Base-by-base conservation (phyloP, 2,329 filamentous ascomycete species). In the Phialocephala subalpina region DNA sequence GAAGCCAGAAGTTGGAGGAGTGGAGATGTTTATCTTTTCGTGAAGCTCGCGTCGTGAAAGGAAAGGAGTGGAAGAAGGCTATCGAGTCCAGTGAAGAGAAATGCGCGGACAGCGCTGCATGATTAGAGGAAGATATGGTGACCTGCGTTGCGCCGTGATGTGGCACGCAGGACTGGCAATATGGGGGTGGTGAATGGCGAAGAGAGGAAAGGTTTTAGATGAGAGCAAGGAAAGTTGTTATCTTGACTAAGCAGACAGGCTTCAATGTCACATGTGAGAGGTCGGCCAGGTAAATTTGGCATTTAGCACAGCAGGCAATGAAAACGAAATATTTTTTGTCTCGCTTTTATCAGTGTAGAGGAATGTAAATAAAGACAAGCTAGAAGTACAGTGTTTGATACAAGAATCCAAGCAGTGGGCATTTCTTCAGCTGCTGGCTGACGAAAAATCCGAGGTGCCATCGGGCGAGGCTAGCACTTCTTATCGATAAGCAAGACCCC, bases 71-170 rank as follows among this genome's bases (percentile, higher is more conserved):
- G 68, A 74, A 70, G 69, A 73, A 73, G 63, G 81, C 78, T 84
- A 84, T 80, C 76, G 84, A 78, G 84, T 88, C 86, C 86, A 88
- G 83, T 77, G 79, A 84, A 83, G 78, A 73, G 74, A 73, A 70
- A 70, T 74, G 75, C 73, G 84, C 82, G 71, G 75, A 79, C 82
- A 85, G 85, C 83, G 81, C 86, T 81, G 83, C 87, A 89, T 88
- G 74, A 77, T 82, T 79, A 73, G 70, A 73, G 74, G 65, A 70
- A 74, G 70, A 66, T 72, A 76, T 76, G 72, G 65, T 76, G 70
- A 58, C 63, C 71, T 64, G 64, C 58, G 70, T 65, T 71, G 71
- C 69, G 72, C 73, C 73, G 71, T 71, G 59, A 65, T 61, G 67
- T 70, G 73, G 73, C 74, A 76, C 72, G 73, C 68, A 65, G 58